Evolutionary conservation across 2,329 filamentous ascomycete species (phyloP).

Genomic region (Exophiala mesophila): DNA sequence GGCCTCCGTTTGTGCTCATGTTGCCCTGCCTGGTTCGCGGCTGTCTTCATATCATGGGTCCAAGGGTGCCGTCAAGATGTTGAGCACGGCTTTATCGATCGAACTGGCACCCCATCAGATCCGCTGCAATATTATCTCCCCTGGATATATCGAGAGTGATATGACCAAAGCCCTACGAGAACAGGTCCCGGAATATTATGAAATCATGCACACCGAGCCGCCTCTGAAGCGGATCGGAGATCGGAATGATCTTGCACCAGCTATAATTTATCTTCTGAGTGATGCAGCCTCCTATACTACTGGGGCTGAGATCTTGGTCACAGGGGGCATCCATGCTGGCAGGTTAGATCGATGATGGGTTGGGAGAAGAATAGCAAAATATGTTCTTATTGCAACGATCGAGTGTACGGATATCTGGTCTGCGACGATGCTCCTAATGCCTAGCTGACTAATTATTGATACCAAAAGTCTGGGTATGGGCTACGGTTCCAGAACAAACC

Average conservation of each 20-base stretch:
- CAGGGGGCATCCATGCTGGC: conserved; percentile 33
- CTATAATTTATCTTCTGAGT: conserved; percentile 38
- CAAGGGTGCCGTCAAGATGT: conserved; percentile 22
- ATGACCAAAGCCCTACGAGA: conserved; percentile 34
- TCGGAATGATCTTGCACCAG: conserved; percentile 36
- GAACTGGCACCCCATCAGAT: conserved; percentile 34
- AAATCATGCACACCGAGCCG: conserved; percentile 38
- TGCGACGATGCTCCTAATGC: no score
- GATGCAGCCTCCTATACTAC: conserved; percentile 40
- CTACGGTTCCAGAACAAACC: no score
- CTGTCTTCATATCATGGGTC: conserved; percentile 28
- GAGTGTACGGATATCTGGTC: no score
- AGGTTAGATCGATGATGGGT: conserved; percentile 95
- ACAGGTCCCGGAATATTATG: conserved; percentile 16
- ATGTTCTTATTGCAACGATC: no score
- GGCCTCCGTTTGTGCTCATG: conserved; percentile 33
- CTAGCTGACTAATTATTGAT: no score
- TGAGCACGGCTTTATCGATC: conserved; percentile 38
- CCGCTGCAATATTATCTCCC: conserved; percentile 44
- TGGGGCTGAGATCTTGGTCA: conserved; percentile 35
- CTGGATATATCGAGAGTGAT: conserved; percentile 77
- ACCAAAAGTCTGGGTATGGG: no score
- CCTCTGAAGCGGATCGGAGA: conserved; percentile 38
- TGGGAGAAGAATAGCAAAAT: no score
- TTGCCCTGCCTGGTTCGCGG: conserved; percentile 34